phyloP scores from a whole-genome alignment of 1,284 basidiomycete species.

The Tetrapyrgos nigripes region DNA sequence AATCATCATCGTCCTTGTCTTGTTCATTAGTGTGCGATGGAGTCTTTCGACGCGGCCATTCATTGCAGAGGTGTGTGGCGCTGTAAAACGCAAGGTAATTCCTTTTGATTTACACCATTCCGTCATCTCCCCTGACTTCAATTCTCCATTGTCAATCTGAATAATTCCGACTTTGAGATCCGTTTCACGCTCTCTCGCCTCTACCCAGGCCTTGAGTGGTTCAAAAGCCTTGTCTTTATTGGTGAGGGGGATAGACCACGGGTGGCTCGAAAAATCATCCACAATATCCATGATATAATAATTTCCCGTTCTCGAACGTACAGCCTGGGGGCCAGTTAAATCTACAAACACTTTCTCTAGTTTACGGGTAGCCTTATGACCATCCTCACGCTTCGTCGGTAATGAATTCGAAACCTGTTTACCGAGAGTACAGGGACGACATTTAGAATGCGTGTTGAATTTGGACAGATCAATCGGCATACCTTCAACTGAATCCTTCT shows the following conservation, averaged over 20 bases:
- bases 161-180: too few relatives aligned
- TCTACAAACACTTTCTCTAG: constrained; percentile 41
- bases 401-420: constrained; percentile 7
- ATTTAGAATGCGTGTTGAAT: constrained; percentile 23
- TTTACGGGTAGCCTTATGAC: constrained; percentile 22
- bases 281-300: too few relatives aligned
- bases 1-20: constrained; percentile 10
- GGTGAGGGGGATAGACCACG: constrained; percentile 30
- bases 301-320: too few relatives aligned
- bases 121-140: too few relatives aligned
- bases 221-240: constrained; percentile 29
- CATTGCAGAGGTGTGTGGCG: too few relatives aligned
- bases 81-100: too few relatives aligned
- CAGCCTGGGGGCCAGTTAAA: constrained; percentile 30
- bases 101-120: too few relatives aligned
- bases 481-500: constrained; percentile 43
- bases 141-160: too few relatives aligned
- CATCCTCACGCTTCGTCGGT: constrained; percentile 17
- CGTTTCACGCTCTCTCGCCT: too few relatives aligned
- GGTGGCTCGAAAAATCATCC: too few relatives aligned
- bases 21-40: too few relatives aligned
- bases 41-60: too few relatives aligned
- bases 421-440: constrained; percentile 29
- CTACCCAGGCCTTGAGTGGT: constrained; percentile 31
- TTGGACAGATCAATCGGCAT: constrained; percentile 36